Evolutionary conservation across 352 stramenopile species (phyloP), one percentile per base, ranked within the genome.

Genomic region (Phytophthora foliorum): DNA sequence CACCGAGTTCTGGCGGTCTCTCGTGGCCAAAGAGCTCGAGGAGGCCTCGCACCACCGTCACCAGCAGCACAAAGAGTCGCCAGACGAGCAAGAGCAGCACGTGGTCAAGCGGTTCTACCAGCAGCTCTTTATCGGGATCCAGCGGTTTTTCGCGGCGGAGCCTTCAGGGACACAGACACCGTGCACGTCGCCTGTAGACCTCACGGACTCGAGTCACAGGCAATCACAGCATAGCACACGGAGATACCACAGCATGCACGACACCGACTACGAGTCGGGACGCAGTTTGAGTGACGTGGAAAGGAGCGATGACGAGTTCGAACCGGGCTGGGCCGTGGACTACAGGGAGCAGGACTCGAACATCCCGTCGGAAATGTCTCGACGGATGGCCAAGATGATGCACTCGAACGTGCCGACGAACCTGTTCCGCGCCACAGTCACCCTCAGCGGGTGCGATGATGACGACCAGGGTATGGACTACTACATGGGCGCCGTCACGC

Each of bases 331-430:
- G 87, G 82, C 87, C 2, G 74, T 95, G 14, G 81, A 93, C 62
- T 95, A 95, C 69, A 86, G 92, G 75, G 81, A 95, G 53, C 78
- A 89, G 51, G 85, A 89, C 69, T 79, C 84, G 2, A 71, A 63
- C 11, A 77, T 95, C 21, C 80, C 87, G 17, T 80, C 74, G 7
- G 81, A 84, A 46, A 82, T 95, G 61, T 85, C 76, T 41, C 85
- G 75, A 4, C 74, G 80, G 17, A 95, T 95, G 87, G 72, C 71
- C 6, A 63, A 78, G 56, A 95, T 95, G 85, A 95, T 95, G 87
- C 84, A 95, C 57, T 91, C 83, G 42, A 80, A 72, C 16, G 78
- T 95, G 16, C 79, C 87, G 32, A 62, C 88, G 21, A 95, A 92
- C 63, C 75, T 95, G 9, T 95, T 95, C 57, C 87, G 85, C 5